Evolutionary conservation across 805 yeast species (phyloP), one percentile per base, ranked within the genome.

Genomic region (Kodamaea nitidulidarum): DNA sequence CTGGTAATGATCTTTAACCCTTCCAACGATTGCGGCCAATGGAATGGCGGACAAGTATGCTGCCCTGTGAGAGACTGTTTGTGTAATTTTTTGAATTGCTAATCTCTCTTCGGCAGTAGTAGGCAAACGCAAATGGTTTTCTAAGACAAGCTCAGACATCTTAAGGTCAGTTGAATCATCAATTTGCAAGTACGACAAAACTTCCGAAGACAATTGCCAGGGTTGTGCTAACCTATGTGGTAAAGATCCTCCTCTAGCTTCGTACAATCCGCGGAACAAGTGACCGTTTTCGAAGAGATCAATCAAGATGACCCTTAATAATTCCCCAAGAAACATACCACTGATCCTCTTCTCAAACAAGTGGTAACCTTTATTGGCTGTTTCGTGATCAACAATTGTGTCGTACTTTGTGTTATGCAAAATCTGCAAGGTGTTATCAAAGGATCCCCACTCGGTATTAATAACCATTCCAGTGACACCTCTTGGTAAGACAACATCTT

Each of bases 371-470:
- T 78, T 81, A 60, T 91, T 91, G 8, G 93, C 74, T 16, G 96
- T 84, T 46, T 70, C 73, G 21, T 65, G 58, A 59, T 91, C 95
- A 48, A 91, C 78, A 18, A 64, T 69, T 35, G 66, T 61, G 65
- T 91, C 98, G 59, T 80, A 90, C 44, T 78, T 75, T 3, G 95
- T 85, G 35, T 70, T 74, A 44, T 97, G 97, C 46, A 91, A 70
- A 29, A 80, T 69, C 48, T 77, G 71, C 45, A 88, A 71, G 15
- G 78, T 81, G 56, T 91, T 91, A 63, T 91, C 98, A 54, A 90
- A 91, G 31, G 96, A 88, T 46, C 98, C 98, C 96, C 98, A 93
- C 65, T 93, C 98, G 33, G 96, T 90, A 67, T 90, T 90, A 52
- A 90, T 75, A 46, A 88, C 84, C 96, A 90, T 90, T 46, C 81